Evolutionary conservation across 148 eudicot genomes (phyloP), one percentile per base, ranked within the genome.

Genomic region (Rhododendron ferrugineum): DNA sequence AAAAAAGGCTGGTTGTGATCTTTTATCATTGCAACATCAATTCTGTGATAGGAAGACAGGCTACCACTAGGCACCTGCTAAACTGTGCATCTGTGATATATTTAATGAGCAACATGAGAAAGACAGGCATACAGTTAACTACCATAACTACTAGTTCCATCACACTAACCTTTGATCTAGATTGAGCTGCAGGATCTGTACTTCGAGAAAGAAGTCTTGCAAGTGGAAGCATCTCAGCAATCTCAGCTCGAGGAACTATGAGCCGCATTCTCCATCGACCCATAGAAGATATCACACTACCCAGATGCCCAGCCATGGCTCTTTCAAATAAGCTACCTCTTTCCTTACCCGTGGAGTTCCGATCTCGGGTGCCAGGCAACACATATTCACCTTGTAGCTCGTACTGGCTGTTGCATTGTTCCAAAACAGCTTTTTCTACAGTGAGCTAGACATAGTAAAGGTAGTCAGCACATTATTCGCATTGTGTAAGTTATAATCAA

Each of bases 191-290:
- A 82, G 99, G 99, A 87, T 97, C 99, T 78, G 98, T 92, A 88
- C 96, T 97, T 87, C 98, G 93, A 78, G 99, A 97, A 87, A 97
- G 95, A 85, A 97, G 98, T 88, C 99, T 95, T 44, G 99, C 99
- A 88, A 97, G 97, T 60, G 99, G 99, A 91, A 97, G 98, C 99
- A 97, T 97, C 92, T 97, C 99, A 79, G 98, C 94, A 91, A 95
- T 95, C 91, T 97, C 98, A 68, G 99, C 98, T 85, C 89, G 96
- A 88, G 99, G 99, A 88, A 97, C 99, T 92, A 95, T 98, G 84
- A 97, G 91, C 83, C 99, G 92, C 95, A 97, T 88, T 92, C 99
- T 94, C 99, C 99, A 97, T 84, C 99, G 92, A 82, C 99, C 99
- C 99, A 97, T 95, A 34, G 99, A 95, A 78, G 99, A 95, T 82